Evolutionary conservation across 2,329 filamentous ascomycete genomes (phyloP).

Genomic region (Penicillium decumbens): DNA sequence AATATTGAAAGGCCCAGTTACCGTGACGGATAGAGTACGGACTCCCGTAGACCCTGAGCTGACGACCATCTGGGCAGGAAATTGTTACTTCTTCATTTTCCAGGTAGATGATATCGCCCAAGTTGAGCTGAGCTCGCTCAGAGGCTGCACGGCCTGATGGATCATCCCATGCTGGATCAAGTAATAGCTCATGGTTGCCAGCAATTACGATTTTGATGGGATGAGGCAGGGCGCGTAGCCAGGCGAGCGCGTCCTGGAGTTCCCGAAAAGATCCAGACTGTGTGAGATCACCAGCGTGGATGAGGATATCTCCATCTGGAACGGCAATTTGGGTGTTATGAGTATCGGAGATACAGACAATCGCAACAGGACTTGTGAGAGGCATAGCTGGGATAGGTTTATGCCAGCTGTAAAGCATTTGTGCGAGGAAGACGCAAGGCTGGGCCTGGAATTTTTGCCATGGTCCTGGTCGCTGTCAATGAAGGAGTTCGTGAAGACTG

Average conservation of each 20-base stretch:
- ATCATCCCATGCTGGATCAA: slow-evolving; percentile 56
- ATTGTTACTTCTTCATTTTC: slow-evolving; percentile 60
- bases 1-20: slow-evolving; percentile 72
- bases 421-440: slow-evolving; percentile 16
- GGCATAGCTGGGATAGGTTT: slow-evolving; percentile 9
- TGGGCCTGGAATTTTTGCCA: slow-evolving; percentile 15
- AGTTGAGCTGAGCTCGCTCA: slow-evolving; percentile 54
- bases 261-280: slow-evolving; percentile 62
- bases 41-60: slow-evolving; percentile 67
- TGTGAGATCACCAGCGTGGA: slow-evolving; percentile 46
- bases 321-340: slow-evolving; percentile 24
- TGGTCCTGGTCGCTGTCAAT: slow-evolving; percentile 10
- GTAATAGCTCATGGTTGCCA: slow-evolving; percentile 80
- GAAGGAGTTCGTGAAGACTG: slow-evolving; percentile 11
- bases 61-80: slow-evolving; percentile 53
- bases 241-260: slow-evolving; percentile 71
- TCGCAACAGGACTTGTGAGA: slow-evolving; percentile 6
- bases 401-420: slow-evolving; percentile 13
- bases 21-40: slow-evolving; percentile 70
- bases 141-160: slow-evolving; percentile 27
- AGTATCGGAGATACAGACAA: slow-evolving; percentile 31
- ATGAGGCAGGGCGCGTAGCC: slow-evolving; percentile 67
- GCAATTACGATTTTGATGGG: slow-evolving; percentile 70
- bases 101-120: slow-evolving; percentile 65
- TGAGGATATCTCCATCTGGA: slow-evolving; percentile 34